phyloP scores from a whole-genome alignment of 1,284 basidiomycete species.

The Cerrena zonata region DNA sequence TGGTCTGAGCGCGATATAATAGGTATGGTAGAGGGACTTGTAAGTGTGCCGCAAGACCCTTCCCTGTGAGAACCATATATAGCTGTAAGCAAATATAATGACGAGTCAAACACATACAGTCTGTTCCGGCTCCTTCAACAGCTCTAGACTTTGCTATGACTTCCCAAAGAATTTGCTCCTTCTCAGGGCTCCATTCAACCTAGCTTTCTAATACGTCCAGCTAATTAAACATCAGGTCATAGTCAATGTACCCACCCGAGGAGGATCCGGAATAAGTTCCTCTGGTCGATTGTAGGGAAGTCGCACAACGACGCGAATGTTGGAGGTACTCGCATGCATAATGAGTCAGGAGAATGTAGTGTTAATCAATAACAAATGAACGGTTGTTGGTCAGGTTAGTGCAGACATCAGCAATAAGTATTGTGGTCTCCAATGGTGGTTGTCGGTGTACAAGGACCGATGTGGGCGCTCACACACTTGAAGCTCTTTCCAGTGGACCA shows the following conservation, averaged over 20 bases:
- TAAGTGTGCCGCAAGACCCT: slow-evolving; percentile 69
- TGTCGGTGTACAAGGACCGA: not conserved
- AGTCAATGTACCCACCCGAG: slow-evolving; percentile 45
- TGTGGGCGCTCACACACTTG: not conserved
- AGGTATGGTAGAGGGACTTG: slow-evolving; percentile 76
- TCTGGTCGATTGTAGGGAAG: slow-evolving; percentile 73
- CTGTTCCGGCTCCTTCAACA: slow-evolving; percentile 60
- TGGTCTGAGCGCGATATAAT: slow-evolving; percentile 69
- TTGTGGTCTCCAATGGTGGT: not conserved
- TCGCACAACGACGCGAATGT: slow-evolving; percentile 65
- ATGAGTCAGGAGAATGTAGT: not conserved
- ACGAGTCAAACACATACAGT: slow-evolving; percentile 49
- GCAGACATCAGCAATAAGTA: too few relatives aligned
- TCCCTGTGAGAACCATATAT: slow-evolving; percentile 48
- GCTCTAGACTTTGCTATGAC: slow-evolving; percentile 70
- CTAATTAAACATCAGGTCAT: not conserved
- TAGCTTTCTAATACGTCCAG: slow-evolving; percentile 26
- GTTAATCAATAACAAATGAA: not conserved
- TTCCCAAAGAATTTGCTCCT: slow-evolving; percentile 78
- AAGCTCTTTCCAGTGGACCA: not conserved
- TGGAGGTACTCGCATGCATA: not conserved
- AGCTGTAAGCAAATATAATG: slow-evolving; percentile 1
- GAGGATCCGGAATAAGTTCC: slow-evolving; percentile 55
- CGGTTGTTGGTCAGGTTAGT: not conserved
- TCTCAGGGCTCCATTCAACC: slow-evolving; percentile 78